phyloP scores from a whole-genome alignment of 352 stramenopile species.

The Vaucheria bursata region DNA sequence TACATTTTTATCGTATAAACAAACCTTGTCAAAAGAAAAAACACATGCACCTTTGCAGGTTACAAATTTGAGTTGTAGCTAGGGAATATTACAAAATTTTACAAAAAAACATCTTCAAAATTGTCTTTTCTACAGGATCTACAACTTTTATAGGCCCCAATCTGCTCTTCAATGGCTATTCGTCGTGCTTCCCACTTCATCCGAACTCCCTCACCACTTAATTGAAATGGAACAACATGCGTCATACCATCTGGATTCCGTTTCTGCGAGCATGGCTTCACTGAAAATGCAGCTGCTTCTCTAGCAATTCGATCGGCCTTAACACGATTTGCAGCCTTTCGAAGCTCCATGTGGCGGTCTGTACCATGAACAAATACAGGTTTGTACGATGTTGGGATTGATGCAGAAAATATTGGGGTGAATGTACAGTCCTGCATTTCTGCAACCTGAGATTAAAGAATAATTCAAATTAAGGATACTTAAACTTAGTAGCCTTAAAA shows the following conservation, averaged over 20 bases:
- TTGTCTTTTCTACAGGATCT: conserved; percentile 6
- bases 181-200: conserved; percentile 27
- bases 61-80: no score
- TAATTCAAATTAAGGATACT: background rate
- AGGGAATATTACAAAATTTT: no score
- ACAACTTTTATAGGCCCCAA: conserved; percentile 19
- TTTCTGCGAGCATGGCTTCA: conserved; percentile 18
- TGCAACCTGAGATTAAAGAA: conserved; percentile 9
- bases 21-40: no score
- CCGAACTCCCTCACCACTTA: conserved; percentile 8
- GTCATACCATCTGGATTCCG: conserved; percentile 21
- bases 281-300: conserved; percentile 23
- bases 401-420: conserved; percentile 2
- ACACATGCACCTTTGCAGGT: no score
- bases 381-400: background rate
- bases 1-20: no score
- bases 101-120: background rate
- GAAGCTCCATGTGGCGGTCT: conserved; percentile 37
- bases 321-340: conserved; percentile 15
- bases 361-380: conserved; percentile 27
- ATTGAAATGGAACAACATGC: conserved; percentile 16
- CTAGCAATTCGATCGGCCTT: conserved; percentile 3
- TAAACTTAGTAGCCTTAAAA: no score
- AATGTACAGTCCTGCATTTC: conserved; percentile 44
- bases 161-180: conserved; percentile 25